Evolutionary conservation across 495 filamentous ascomycete genomes (phyloP), one percentile per base, ranked within the genome.

Genomic region (Echria macrotheca): DNA sequence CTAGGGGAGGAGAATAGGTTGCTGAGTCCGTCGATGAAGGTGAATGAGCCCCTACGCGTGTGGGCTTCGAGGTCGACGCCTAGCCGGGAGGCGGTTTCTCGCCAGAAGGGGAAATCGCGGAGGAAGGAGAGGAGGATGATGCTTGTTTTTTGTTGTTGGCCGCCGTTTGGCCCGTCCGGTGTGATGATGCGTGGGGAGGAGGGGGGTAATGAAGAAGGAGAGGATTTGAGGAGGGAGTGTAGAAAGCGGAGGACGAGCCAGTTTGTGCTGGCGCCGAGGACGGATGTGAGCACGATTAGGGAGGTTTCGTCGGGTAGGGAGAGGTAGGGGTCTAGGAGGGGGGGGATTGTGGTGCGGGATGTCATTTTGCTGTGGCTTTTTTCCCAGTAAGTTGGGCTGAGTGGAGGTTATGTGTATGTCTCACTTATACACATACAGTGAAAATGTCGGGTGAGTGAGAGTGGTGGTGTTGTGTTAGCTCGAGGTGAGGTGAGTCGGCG

Each of bases 91-190:
- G 74, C 76, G 35, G 76, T 74, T 3, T 81, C 72, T 39, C 66
- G 81, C 90, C 89, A 95, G 61, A 94, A 94, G 21, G 75, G 69
- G 52, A 69, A 75, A 56, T 89, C 83, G 44, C 86, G 77, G 66
- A 94, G 65, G 83, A 96, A 76, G 69, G 84, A 89, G 52, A 91
- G 80, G 0, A 96, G 69, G 12, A 95, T 68, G 3, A 97, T 81
- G n/a, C 73, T 63, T 8, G 49, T 50, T 7, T 42, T 48, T 3
- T 36, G 28, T n/a, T n/a, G n/a, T n/a, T n/a, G n/a, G n/a, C n/a
- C n/a, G n/a, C n/a, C n/a, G n/a, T 9, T 39, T 43, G 10, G 39
- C 36, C 15, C 25, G 8, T 46, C 19, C 11, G 53, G 37, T 12
- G 43, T 29, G 41, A 36, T 35, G 47, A 23, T 24, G 45, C 41